Base-by-base conservation (phyloP, 805 yeast species). In the Millerozyma miso region DNA sequence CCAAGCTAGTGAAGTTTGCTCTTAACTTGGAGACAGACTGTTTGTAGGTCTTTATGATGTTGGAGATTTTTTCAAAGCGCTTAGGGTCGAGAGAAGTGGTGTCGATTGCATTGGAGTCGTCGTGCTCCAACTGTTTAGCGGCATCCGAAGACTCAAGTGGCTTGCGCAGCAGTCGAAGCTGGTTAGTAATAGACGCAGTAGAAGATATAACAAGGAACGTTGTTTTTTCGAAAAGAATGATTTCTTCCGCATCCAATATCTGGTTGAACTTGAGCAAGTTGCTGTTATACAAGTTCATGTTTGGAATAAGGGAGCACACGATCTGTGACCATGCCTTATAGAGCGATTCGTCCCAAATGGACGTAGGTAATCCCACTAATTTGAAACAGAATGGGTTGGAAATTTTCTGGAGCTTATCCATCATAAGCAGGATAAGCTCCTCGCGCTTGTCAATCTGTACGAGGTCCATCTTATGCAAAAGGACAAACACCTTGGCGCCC, bases 301-400 rank as follows among this genome's bases (percentile, higher is more conserved):
- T 91, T 12, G 99, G 97, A 44, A 93, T 91, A 51, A 93, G 73
- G 1, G 97, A 85, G 58, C 98, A 90, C 31, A 93, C 97, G 46
- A 93, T 91, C 39, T 83, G 86, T 2, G 96, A 87, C 99, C 99
- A 93, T 1, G 99, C 99, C 61, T 86, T 90, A 62, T 91, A 93
- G 45, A 91, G 70, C 56, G 91, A 81, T 62, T 91, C 98, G 65
- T 91, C 97, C 98, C 98, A 91, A 44, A 91, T 91, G 1, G 96
- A 87, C 0, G 98, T 93, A 4, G 97, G 91, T 59, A 89, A 91
- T 2, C 97, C 97, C 13, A 79, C 77, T 36, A 88, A 69, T 37
- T 78, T 70, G 64, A 88, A 88, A 45, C 67, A 72, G 48, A 55
- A 70, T 15, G 88, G 87, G 41, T 78, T 71, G 3, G 95, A 83